Conservation (phyloP, 2,329 filamentous ascomycete genomes). For the Botrytis byssoidea region DNA sequence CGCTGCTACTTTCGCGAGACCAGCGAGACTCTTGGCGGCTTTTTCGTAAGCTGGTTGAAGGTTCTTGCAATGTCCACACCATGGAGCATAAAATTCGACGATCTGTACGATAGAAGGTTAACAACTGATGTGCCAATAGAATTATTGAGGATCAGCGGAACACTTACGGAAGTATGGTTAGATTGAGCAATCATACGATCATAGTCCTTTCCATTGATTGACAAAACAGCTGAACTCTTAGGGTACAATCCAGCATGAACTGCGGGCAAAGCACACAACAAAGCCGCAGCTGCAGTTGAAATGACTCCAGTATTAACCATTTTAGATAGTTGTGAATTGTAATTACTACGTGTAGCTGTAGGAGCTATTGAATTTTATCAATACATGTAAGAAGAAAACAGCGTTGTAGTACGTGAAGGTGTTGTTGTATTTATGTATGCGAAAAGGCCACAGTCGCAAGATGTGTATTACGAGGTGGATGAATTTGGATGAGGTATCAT, state of each 20-base stretch:
- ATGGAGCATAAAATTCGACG: slow-evolving; percentile 90
- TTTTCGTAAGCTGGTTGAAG: slow-evolving; percentile 96
- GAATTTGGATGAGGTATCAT: neutral
- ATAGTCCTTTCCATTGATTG: slow-evolving; percentile 77
- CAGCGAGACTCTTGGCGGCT: slow-evolving; percentile 82
- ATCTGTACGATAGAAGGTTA: slow-evolving; percentile 45
- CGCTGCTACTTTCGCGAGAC: slow-evolving; percentile 90
- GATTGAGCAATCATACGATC: slow-evolving; percentile 80
- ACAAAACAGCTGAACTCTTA: slow-evolving; percentile 83
- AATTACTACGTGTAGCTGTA: slow-evolving; percentile 6
- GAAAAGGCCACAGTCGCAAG: slow-evolving; percentile 24
- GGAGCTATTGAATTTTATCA: slow-evolving; percentile 11
- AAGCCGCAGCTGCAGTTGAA: slow-evolving; percentile 54
- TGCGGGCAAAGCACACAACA: slow-evolving; percentile 62
- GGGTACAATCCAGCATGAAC: slow-evolving; percentile 73
- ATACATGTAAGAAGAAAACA: slow-evolving; percentile 5
- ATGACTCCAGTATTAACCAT: slow-evolving; percentile 57
- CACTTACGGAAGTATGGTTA: slow-evolving; percentile 82
- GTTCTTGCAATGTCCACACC: slow-evolving; percentile 96
- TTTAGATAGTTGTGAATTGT: slow-evolving; percentile 25
- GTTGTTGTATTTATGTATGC: slow-evolving; percentile 1
- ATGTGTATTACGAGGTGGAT: slow-evolving; percentile 9
- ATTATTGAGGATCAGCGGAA: neutral
- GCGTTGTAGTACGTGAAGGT: neutral
- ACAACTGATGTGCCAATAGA: slow-evolving; percentile 20